phyloP scores from a whole-genome alignment of 1,284 basidiomycete genomes.

The Flammula alnicola region DNA sequence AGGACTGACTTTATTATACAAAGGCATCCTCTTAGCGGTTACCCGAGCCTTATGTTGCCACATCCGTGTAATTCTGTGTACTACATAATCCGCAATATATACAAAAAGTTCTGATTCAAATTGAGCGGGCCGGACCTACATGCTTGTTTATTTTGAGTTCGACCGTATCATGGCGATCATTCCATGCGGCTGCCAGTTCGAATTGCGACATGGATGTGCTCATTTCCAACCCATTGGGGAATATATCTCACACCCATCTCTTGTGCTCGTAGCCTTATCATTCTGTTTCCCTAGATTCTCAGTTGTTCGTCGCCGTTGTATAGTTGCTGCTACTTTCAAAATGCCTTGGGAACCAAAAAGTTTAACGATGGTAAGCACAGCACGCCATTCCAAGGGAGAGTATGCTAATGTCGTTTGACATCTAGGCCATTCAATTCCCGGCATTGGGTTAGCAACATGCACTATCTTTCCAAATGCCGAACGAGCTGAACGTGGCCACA shows the following conservation, averaged over 20 bases:
- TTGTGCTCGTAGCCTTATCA: too few relatives aligned
- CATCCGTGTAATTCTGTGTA: too few relatives aligned
- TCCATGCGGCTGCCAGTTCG: constrained; percentile 7
- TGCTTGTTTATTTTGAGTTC: neutral
- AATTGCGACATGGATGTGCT: neutral
- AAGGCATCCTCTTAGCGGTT: neutral
- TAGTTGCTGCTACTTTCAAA: neutral
- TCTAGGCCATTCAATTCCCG: constrained; percentile 47
- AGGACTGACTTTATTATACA: neutral
- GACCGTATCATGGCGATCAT: neutral
- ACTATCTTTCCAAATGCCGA: neutral
- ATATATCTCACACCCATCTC: neutral
- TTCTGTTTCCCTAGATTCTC: constrained; percentile 1
- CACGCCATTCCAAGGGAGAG: neutral
- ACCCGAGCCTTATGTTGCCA: neutral
- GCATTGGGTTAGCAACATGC: constrained; percentile 39
- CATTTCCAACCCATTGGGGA: too few relatives aligned
- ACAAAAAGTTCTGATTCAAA: too few relatives aligned
- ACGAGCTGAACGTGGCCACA: constrained; percentile 11
- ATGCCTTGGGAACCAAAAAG: constrained; percentile 54
- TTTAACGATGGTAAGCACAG: constrained; percentile 46
- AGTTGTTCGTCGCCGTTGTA: neutral
- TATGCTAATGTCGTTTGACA: constrained; percentile 8
- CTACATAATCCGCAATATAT: too few relatives aligned
- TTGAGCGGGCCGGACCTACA: too few relatives aligned